Evolutionary conservation across 192 early-diverging fungal genomes (phyloP).

Genomic region (Chytriomyces sp.): DNA sequence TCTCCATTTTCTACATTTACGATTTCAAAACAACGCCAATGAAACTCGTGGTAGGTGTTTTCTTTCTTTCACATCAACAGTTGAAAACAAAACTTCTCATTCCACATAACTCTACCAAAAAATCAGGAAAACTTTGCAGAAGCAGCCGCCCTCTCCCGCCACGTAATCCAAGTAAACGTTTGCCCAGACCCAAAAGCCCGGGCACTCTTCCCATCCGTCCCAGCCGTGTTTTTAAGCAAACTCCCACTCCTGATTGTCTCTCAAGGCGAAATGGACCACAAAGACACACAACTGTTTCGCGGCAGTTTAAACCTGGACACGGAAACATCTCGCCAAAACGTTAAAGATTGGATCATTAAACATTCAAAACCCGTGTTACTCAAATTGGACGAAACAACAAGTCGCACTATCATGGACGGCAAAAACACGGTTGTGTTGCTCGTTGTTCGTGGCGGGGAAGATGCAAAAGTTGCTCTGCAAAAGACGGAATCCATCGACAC

Average conservation of each 20-base stretch:
- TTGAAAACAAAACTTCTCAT: background rate
- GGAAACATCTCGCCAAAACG: background rate
- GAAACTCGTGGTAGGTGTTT: conserved; percentile 23
- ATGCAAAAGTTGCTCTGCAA: background rate
- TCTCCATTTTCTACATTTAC: conserved; percentile 44
- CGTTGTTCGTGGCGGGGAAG: conserved; percentile 26
- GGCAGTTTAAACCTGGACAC: conserved; percentile 6
- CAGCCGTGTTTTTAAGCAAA: background rate
- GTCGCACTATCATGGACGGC: conserved; percentile 6
- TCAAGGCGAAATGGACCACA: conserved; percentile 20
- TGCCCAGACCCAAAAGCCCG: conserved; percentile 2
- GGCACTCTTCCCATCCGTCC: background rate
- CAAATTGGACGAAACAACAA: conserved; percentile 7
- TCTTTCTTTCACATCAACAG: background rate
- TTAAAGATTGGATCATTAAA: conserved; percentile 36
- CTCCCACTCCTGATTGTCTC: conserved; percentile 1
- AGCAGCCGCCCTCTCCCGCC: background rate
- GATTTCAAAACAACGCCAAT: conserved; percentile 36
- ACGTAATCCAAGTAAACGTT: conserved; percentile 12
- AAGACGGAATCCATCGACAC: background rate
- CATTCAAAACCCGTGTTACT: conserved; percentile 18
- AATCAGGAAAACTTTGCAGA: conserved; percentile 3
- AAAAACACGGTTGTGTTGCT: conserved; percentile 24
- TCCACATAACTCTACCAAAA: no score
- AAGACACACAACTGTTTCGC: background rate